Base-by-base conservation (phyloP, 2,329 filamentous ascomycete species). In the Xylariaceae sp. region DNA sequence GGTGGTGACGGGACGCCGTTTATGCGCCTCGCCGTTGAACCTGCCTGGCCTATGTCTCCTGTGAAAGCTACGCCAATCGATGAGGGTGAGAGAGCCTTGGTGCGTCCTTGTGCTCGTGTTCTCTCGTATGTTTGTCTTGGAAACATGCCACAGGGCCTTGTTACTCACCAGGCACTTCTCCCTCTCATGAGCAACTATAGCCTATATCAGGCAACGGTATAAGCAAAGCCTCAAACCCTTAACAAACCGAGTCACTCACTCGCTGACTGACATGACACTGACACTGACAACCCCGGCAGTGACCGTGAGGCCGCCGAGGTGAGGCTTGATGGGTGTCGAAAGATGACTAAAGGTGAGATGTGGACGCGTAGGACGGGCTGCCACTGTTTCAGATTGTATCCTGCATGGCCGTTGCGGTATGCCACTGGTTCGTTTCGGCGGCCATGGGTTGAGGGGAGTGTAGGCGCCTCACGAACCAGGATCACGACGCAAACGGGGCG, bases 11-110 rank as follows among this genome's bases (percentile, higher is more conserved):
- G 41, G 57, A 61, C 56, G 23, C 9, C 37, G 57, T 57, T 57
- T 62, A 69, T 67, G 68, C 65, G 61, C 59, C 64, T 54, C 61
- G 61, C 68, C 65, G 67, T 65, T 58, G 60, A 65, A 53, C 11
- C 8, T 10, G 37, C 11, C 37, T 13, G 5, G 37, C 11, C 37
- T 30, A 30, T 30, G 23, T 30, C 47, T 53, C 34, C 61, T 61
- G 57, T 56, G 56, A 54, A 47, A 57, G 17, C 30, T 51, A 18
- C 52, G 41, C 47, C 51, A 57, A 45, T 35, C 45, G 51, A 53
- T 51, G 35, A 23, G 11, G 18, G 37, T 55, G 37, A 55, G 44
- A 57, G 34, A 55, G 37, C 41, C 57, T 58, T 55, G 57, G 37
- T 45, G 15, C 51, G 56, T 54, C 9, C 11, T 13, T 9, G 37